Base-by-base conservation (phyloP, 257 asterid genomes). In the Mitragyna speciosa region DNA sequence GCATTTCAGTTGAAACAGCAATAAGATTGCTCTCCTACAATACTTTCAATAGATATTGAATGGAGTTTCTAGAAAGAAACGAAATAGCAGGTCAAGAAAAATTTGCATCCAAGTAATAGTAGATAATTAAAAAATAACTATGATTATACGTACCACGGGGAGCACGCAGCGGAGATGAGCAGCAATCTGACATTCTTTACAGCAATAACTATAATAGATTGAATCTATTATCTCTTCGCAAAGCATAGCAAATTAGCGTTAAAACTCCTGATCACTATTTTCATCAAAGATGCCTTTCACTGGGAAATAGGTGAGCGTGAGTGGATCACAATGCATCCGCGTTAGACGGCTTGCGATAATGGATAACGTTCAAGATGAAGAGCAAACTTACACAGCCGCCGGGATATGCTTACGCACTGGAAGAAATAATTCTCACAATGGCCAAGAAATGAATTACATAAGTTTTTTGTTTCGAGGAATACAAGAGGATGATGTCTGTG, bases 291-390 rank as follows among this genome's bases (percentile, higher is more conserved):
- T 16, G 1, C 15, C 59, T 52, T 61, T 39, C 24, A 76, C 63
- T 61, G 41, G 12, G 2, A 24, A 59, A 63, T 63, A 26, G 7
- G 72, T 63, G 45, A 61, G 52, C 26, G 52, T 41, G 59, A 76
- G 79, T 22, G 45, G 63, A 61, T 76, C 72, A 43, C 63, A 63
- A 5, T 76, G 43, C 72, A 61, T 9, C 39, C 41, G 48, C 64
- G 80, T 76, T 76, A 63, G 56, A 76, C 22, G 9, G 20, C 26
- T 48, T 2, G 3, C 0, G 80, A 73, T 30, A 76, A 65, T 28
- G 80, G 49, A 31, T 15, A 47, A 33, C 72, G 43, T 6, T 43
- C 20, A 5, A 59, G 72, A 76, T 76, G 79, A 65, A 63, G 24
- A 76, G 15, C 20, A 48, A 24, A 63, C 2, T 64, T 24, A 45